These are phyloP conservation scores for Cutaneotrichosporon cyanovorans DNA, from an alignment of 1,284 basidiomycete species.

Conservation along the genomic window DNA sequence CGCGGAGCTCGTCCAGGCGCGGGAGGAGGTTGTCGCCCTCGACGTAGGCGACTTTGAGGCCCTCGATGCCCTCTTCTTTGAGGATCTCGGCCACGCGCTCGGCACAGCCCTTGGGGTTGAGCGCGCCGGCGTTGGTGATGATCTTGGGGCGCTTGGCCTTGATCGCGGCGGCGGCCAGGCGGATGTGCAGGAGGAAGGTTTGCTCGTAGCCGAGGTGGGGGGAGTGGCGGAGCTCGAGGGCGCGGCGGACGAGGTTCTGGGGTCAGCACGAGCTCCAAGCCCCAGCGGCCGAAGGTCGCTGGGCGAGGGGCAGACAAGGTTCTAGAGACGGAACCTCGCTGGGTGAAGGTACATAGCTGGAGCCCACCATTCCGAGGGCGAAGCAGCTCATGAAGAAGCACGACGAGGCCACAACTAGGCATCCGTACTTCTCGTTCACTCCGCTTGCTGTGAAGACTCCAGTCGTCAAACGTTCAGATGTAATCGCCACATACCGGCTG, in stretches of 20 bases:
- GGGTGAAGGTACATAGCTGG: too few species aligned
- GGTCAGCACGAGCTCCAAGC: not conserved
- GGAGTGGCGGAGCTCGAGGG: conserved; percentile 13
- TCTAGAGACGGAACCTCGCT: too few species aligned
- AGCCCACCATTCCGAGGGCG: too few species aligned
- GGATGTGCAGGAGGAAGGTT: conserved; percentile 17
- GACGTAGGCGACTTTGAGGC: conserved; percentile 10
- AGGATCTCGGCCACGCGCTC: conserved; percentile 10
- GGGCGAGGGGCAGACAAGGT: not conserved
- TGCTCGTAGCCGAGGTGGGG: conserved; percentile 19
- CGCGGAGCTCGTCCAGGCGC: conserved; percentile 7
- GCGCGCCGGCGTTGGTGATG: conserved; percentile 22
- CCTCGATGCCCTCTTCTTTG: not conserved
- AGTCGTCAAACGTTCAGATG: too few species aligned
- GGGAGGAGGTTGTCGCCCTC: conserved; percentile 14
- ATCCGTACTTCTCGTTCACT: too few species aligned
- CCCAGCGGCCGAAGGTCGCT: too few species aligned
- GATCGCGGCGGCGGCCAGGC: conserved; percentile 9
- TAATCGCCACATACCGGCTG: too few species aligned
- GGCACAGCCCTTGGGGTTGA: conserved; percentile 17
- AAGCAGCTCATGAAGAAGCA: too few species aligned
- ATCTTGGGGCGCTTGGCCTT: conserved; percentile 14
- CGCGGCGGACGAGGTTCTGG: conserved; percentile 18
- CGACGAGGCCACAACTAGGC: too few species aligned
- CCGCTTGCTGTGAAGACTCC: too few species aligned